Evolutionary conservation across 2,329 filamentous ascomycete genomes (phyloP), one percentile per base, ranked within the genome.

Genomic region (Neocatenulostroma microsporum): DNA sequence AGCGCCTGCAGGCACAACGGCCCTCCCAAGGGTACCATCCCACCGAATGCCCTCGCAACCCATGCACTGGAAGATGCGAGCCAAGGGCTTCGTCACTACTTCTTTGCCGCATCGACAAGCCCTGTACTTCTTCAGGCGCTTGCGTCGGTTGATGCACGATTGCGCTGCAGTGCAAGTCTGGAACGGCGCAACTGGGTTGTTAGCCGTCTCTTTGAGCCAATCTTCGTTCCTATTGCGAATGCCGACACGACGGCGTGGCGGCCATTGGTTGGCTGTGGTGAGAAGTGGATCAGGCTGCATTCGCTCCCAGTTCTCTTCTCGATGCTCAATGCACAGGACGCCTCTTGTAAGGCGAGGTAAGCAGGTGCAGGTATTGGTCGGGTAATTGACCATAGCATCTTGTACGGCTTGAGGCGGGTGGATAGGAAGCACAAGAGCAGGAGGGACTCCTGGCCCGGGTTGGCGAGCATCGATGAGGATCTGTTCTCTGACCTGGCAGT

Each of bases 61-160:
- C 26, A 29, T 29, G 26, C 26, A 29, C 15, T 29, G 26, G 26
- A 29, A 14, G 9, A 29, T 9, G 7, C 13, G 26, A 14, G 26
- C 10, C 10, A 7, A 9, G 7, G 26, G 10, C 7, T 11, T 8
- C 26, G 8, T 29, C 10, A 11, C 7, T 7, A 29, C 26, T 14
- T 29, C 26, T 14, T 29, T 29, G 10, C 26, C 26, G 26, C 26
- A 29, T 7, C 26, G 26, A 14, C 26, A 29, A 14, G 26, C 26
- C 7, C 26, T 8, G 23, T 24, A 24, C n/a, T n/a, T 24, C 23
- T 24, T 24, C 23, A 8, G 23, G n/a, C 23, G 8, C 8, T 24
- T 8, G 23, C 23, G 23, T 8, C 23, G 23, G n/a, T n/a, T n/a
- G n/a, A n/a, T n/a, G n/a, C n/a, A n/a, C n/a, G n/a, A n/a, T n/a